Evolutionary conservation across 257 asterid species (phyloP).

Genomic region (Gentiana straminea): DNA sequence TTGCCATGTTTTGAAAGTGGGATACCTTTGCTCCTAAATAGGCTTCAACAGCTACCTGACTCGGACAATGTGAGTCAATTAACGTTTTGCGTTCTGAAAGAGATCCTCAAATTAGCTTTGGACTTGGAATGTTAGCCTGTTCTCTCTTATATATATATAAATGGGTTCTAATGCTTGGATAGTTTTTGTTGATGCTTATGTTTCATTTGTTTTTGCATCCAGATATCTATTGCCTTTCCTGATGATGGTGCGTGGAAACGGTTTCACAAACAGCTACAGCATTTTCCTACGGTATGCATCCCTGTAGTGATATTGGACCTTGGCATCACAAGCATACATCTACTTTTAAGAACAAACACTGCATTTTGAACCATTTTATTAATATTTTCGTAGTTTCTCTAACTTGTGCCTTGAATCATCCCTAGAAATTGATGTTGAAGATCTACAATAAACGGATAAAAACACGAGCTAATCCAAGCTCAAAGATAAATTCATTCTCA

Average conservation of each 20-base stretch:
- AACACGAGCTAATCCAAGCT: too few relatives aligned
- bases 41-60: conserved; percentile 94
- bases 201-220: conserved; percentile 13
- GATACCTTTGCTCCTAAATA: conserved; percentile 71
- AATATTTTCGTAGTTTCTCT: too few relatives aligned
- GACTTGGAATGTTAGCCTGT: too few relatives aligned
- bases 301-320: conserved; percentile 11
- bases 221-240: conserved; percentile 96
- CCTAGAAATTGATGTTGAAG: background rate
- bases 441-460: too few relatives aligned
- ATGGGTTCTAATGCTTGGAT: background rate
- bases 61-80: conserved; percentile 71
- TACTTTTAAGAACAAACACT: too few relatives aligned
- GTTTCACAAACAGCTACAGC: conserved; percentile 97
- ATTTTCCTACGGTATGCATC: conserved; percentile 79
- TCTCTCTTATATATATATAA: too few relatives aligned
- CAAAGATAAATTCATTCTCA: too few relatives aligned
- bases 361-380: too few relatives aligned
- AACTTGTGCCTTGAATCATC: background rate
- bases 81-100: background rate
- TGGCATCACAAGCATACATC: background rate
- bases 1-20: conserved; percentile 98
- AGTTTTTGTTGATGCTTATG: conserved; percentile 2
- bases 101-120: background rate
- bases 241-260: conserved; percentile 99